Base-by-base conservation (phyloP, 225 moss, liverwort and hornwort genomes). In the Anthoceros angustus region DNA sequence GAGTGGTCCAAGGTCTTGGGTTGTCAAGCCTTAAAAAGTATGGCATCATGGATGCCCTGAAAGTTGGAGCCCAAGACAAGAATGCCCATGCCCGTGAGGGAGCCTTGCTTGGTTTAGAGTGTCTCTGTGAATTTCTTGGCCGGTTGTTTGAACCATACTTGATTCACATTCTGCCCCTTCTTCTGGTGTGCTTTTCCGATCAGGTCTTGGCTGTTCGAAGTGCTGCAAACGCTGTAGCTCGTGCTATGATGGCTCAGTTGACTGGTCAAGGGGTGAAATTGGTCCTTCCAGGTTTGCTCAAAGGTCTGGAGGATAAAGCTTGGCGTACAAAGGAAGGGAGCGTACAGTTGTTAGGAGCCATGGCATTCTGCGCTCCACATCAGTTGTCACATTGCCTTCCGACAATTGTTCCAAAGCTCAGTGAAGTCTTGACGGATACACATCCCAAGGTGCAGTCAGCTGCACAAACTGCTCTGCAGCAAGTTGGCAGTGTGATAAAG, bases 251-350 rank as follows among this genome's bases (percentile, higher is more conserved):
- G 98, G 89, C 92, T 65, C 92, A 99, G 74, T 77, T 99, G 10
- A 99, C 86, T 79, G 98, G 87, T 63, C n/a, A 86, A 74, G 98
- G 98, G 55, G 98, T 99, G 50, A 99, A 99, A 69, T 92, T 99
- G 69, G 89, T 99, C 48, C 86, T 99, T 69, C 98, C 98, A 61
- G 92, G 89, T 46, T 80, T 99, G 66, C 85, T 99, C 71, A 99
- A 99, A 88, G 98, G 98, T 25, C 75, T 99, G 45, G 92, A 99
- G 62, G 98, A 99, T 73, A 99, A 87, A 81, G 98, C 98, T 18
- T 99, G 98, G 98, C 87, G 98, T 50, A 99, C 98, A 42, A 99
- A 99, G 82, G 92, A 99, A 84, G 98, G 98, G n/a, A n/a, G 92
- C 75, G 88, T 99, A 25, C 98, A 99, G 71, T 86, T 99, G 63